phyloP scores from a whole-genome alignment of 1,284 basidiomycete genomes.

The Trichosporon ovoides region DNA sequence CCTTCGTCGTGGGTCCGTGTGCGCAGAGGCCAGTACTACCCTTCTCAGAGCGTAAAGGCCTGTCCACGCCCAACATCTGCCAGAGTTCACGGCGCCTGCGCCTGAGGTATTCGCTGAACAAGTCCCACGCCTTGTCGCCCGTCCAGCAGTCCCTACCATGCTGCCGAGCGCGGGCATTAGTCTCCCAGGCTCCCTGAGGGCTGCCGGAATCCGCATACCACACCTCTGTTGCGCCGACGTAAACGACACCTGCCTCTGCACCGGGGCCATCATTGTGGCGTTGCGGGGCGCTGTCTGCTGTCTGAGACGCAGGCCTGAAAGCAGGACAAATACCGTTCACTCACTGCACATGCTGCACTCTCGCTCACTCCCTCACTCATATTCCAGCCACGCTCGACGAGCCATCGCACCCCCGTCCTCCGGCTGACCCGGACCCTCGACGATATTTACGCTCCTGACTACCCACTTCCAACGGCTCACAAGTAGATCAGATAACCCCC shows the following conservation, averaged over 20 bases:
- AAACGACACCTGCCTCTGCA: background rate
- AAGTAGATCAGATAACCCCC: background rate
- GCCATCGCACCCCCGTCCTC: background rate
- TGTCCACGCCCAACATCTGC: too few species aligned
- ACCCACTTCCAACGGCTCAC: background rate
- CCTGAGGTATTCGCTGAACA: too few species aligned
- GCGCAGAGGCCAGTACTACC: background rate
- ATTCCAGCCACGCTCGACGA: background rate
- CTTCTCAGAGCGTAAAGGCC: background rate
- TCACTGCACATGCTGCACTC: background rate
- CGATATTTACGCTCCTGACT: conserved; percentile 2
- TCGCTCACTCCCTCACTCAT: background rate
- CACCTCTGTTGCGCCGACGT: background rate
- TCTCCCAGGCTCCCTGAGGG: background rate
- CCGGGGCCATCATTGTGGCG: conserved; percentile 1
- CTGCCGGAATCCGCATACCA: background rate
- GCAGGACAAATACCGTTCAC: background rate
- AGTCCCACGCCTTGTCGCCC: too few species aligned
- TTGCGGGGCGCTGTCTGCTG: background rate
- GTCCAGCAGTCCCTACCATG: too few species aligned
- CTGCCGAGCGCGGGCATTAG: too few species aligned
- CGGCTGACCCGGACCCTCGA: background rate
- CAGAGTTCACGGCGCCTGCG: too few species aligned
- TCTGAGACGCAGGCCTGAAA: background rate
- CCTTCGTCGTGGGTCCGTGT: background rate